Evolutionary conservation across 805 yeast genomes (phyloP).

Genomic region (Kregervanrija fluxuum): DNA sequence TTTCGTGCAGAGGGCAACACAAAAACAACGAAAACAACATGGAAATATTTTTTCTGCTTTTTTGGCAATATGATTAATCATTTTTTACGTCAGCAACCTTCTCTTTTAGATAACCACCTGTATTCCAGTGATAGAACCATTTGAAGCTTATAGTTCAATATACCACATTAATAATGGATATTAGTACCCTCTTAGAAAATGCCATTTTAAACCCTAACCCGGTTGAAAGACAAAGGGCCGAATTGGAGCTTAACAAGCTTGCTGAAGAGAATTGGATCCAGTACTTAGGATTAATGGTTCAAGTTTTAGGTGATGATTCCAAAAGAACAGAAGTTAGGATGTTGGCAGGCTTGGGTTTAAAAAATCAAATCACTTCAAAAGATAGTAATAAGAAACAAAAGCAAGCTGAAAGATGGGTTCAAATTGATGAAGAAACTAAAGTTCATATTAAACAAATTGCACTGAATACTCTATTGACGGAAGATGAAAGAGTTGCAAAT

Average conservation of each 20-base stretch:
- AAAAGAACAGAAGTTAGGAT: slow-evolving; percentile 77
- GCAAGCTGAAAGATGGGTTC: slow-evolving; percentile 70
- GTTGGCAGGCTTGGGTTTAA: slow-evolving; percentile 81
- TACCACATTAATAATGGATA: slow-evolving; percentile 37
- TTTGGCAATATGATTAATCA: no score
- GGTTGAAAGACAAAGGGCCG: slow-evolving; percentile 66
- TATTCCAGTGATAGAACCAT: no score
- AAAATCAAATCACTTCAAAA: slow-evolving; percentile 83
- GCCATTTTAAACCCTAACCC: slow-evolving; percentile 70
- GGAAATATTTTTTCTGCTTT: no score
- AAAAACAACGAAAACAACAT: no score
- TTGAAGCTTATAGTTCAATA: no score
- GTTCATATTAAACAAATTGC: slow-evolving; percentile 59
- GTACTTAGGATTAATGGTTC: slow-evolving; percentile 62
- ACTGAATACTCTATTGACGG: slow-evolving; percentile 53
- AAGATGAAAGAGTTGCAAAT: slow-evolving; percentile 73
- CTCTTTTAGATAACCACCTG: no score
- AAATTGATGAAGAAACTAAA: slow-evolving; percentile 48
- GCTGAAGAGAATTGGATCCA: slow-evolving; percentile 72
- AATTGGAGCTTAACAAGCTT: slow-evolving; percentile 61
- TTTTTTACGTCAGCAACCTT: no score
- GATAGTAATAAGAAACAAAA: slow-evolving; percentile 51
- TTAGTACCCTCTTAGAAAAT: slow-evolving; percentile 66
- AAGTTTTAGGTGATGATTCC: slow-evolving; percentile 58
- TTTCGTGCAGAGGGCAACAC: no score